Percentiles rank a stretch among this genome's conserved stretches.
These are phyloP conservation scores for Sinapis alba DNA, from an alignment of 441 rosid species.

Conservation along the genomic window DNA sequence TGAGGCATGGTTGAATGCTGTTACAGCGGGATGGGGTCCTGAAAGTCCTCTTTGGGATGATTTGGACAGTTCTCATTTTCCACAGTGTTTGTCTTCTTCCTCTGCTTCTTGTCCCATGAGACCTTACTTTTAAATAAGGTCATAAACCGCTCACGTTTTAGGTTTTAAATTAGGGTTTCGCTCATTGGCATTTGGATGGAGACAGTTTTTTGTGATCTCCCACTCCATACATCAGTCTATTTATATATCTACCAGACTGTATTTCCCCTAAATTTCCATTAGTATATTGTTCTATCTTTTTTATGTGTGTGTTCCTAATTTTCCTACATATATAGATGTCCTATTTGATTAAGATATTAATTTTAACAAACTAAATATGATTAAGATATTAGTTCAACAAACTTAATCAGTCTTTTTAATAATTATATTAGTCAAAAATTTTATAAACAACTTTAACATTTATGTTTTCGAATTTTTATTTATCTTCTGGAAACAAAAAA, in stretches of 20 bases:
- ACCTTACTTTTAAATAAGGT: conserved; percentile 54
- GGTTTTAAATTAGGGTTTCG: conserved; percentile 20
- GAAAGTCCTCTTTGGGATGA: conserved; percentile 98
- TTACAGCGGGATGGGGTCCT: conserved; percentile 92
- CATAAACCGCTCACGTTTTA: not conserved
- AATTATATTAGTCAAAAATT: not conserved
- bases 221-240: conserved; percentile 1
- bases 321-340: conserved; percentile 12
- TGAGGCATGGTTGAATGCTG: conserved; percentile 88
- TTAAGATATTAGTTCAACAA: not conserved
- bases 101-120: conserved; percentile 54
- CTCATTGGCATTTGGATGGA: conserved; percentile 32
- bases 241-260: not conserved
- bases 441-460: not conserved
- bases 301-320: not conserved
- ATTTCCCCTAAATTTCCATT: not conserved
- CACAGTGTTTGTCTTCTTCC: conserved; percentile 31
- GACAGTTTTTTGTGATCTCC: conserved; percentile 42
- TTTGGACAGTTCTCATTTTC: conserved; percentile 55
- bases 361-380: too few species aligned
- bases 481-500: not conserved
- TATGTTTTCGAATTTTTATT: not conserved
- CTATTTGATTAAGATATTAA: not conserved
- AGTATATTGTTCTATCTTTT: conserved; percentile 1
- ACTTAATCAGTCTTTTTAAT: not conserved